A percentile compares a stretch with the other conserved stretches of the same genome.
phyloP scores from a whole-genome alignment of 2,329 filamentous ascomycete species.

The Penicillium sp. region DNA sequence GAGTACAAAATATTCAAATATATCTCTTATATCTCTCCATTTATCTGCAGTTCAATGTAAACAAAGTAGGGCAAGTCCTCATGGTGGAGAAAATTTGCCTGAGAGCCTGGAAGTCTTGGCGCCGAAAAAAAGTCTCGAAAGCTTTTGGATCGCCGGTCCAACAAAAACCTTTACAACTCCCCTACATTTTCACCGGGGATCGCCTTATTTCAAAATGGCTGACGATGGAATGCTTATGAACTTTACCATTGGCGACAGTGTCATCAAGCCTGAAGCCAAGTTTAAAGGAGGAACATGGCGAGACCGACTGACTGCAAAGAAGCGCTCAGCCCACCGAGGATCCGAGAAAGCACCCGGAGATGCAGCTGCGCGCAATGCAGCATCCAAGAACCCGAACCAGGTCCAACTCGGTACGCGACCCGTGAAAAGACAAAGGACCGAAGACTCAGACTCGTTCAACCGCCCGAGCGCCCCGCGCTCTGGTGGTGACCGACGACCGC shows the following conservation, averaged over 20 bases:
- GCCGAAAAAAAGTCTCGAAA: slow-evolving; percentile 21
- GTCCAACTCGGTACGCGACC: slow-evolving; percentile 29
- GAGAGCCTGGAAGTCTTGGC: slow-evolving; percentile 17
- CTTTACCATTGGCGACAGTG: slow-evolving; percentile 65
- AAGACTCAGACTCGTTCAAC: slow-evolving; percentile 26
- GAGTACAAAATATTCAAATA: slow-evolving; percentile 4
- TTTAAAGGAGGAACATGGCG: slow-evolving; percentile 92
- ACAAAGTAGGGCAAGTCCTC: slow-evolving; percentile 27
- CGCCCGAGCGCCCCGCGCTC: slow-evolving; percentile 7
- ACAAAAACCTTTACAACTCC: slow-evolving; percentile 3
- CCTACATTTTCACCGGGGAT: slow-evolving; percentile 3
- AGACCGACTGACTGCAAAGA: slow-evolving; percentile 73
- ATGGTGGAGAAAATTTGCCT: slow-evolving; percentile 30
- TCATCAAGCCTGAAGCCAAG: slow-evolving; percentile 51
- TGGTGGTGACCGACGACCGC: slow-evolving; percentile 13
- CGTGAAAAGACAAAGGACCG: slow-evolving; percentile 36
- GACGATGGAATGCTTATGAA: slow-evolving; percentile 94
- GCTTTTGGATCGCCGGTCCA: slow-evolving; percentile 10
- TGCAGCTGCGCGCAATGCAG: slow-evolving; percentile 10
- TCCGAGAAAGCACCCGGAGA: slow-evolving; percentile 8
- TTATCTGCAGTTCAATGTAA: slow-evolving; percentile 5
- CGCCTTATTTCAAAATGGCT: slow-evolving; percentile 53
- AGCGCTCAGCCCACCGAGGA: slow-evolving; percentile 45
- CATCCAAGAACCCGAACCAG: slow-evolving; percentile 29
- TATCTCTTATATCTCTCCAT: neutral